Evolutionary conservation across 768 basidiomycete genomes (phyloP), one percentile per base, ranked within the genome.

Genomic region (Lactarius deliciosus): DNA sequence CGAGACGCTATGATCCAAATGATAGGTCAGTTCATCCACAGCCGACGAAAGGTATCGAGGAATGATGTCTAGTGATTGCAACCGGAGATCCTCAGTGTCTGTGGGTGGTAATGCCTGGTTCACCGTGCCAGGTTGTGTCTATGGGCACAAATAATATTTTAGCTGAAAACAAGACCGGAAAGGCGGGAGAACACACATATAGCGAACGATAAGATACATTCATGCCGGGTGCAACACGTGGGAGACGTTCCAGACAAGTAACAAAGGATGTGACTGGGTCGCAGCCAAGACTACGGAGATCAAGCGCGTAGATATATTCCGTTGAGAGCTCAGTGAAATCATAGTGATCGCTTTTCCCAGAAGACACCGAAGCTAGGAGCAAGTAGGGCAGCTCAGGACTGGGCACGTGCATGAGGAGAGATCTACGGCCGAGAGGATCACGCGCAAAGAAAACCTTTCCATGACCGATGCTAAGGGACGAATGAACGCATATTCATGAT

Each of bases 381-480:
- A 93, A 79, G 66, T 81, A 82, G 0, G 89, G 86, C 5, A 76
- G 76, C 20, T 62, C 59, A 1, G 68, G 45, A 16, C 81, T 82
- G 34, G 89, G 89, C 65, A 76, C 79, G 65, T 90, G 90, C 38
- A 92, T 78, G 8, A 96, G 78, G 8, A 96, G 81, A n/a, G 94
- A 95, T 57, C 94, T 83, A 43, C 94, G 83, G 8, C 94, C 94
- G 2, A 95, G 82, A 3, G 92, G 92, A 75, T 96, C 94, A 61
- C 92, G 82, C 18, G 82, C 89, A 72, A 89, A 94, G 76, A 85
- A 91, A 10, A 96, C 71, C 38, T 75, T 81, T 36, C 77, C 74
- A n/a, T 9, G 81, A 77, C 55, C 69, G 50, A 60, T 74, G 76
- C 87, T 88, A 69, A 61, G 58, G 32, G 50, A 57, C 9, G 36